These are phyloP conservation scores for Triglochin maritima DNA, from an alignment of 106 monocot genomes.

Conservation along the genomic window DNA sequence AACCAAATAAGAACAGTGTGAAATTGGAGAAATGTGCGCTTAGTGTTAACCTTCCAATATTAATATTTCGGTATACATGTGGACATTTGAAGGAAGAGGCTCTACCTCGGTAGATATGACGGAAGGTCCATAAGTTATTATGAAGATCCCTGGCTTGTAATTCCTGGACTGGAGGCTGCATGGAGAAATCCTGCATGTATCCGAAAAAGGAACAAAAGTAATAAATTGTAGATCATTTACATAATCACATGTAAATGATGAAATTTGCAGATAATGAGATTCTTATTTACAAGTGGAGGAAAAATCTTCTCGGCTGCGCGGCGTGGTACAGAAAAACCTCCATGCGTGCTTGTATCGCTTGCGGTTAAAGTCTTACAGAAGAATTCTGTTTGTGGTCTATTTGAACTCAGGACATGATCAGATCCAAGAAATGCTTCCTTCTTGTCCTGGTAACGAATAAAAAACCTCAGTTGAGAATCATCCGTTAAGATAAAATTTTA, in stretches of 20 bases:
- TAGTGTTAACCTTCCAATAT: not conserved
- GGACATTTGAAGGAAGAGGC: not conserved
- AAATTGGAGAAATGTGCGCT: not conserved
- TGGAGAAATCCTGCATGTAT: conserved; percentile 20
- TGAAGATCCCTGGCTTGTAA: conserved; percentile 16
- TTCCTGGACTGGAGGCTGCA: conserved; percentile 20
- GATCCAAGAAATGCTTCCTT: conserved; percentile 16
- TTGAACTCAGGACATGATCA: conserved; percentile 6
- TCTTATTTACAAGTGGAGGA: conserved; percentile 16
- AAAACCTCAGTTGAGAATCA: not conserved
- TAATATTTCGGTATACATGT: not conserved
- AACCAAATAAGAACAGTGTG: not conserved
- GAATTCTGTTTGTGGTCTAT: conserved; percentile 10
- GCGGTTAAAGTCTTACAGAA: conserved; percentile 24
- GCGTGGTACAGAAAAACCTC: conserved; percentile 20
- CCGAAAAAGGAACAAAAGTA: not conserved
- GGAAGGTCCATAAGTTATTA: conserved; percentile 14
- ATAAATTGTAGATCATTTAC: not conserved
- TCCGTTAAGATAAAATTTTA: too few species aligned
- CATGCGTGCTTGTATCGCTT: conserved; percentile 23
- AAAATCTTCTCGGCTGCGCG: conserved; percentile 22
- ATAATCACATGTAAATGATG: not conserved
- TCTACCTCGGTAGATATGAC: conserved; percentile 19
- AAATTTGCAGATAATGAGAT: not conserved
- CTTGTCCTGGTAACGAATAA: not conserved